phyloP scores from a whole-genome alignment of 2,329 filamentous ascomycete species.

The Davidsoniella neocaledoniae region DNA sequence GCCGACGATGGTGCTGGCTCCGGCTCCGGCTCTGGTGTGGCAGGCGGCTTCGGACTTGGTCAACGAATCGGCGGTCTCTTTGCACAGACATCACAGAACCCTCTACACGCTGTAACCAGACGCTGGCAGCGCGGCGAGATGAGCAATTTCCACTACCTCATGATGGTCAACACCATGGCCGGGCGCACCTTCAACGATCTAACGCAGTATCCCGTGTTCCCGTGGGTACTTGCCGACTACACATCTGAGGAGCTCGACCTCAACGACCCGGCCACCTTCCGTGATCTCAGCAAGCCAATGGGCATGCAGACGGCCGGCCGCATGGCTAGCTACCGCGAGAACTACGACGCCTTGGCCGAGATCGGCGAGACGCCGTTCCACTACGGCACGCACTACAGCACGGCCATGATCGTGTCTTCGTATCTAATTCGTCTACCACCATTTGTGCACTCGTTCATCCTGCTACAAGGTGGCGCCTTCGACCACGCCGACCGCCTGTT shows the following conservation, averaged over 20 bases:
- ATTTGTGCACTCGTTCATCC: conserved; percentile 86
- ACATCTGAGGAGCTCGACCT: conserved; percentile 85
- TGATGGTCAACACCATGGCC: conserved; percentile 96
- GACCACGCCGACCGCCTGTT: conserved; percentile 93
- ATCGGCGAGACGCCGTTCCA: conserved; percentile 91
- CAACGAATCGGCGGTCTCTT: conserved; percentile 64
- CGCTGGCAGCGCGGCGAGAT: conserved; percentile 90
- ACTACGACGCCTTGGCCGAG: conserved; percentile 76
- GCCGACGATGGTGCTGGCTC: conserved; percentile 6
- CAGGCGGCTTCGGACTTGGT: conserved; percentile 34
- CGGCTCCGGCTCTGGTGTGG: background rate
- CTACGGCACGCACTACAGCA: conserved; percentile 97
- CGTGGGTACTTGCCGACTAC: conserved; percentile 93
- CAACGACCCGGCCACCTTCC: conserved; percentile 66
- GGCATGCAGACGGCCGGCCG: conserved; percentile 68
- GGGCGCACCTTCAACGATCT: conserved; percentile 94
- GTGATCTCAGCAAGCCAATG: conserved; percentile 91
- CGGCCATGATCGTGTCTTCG: conserved; percentile 94
- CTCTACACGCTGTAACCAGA: conserved; percentile 46
- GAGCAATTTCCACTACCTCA: conserved; percentile 96
- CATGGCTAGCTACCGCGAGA: conserved; percentile 63
- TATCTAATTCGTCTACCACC: conserved; percentile 91
- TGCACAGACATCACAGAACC: conserved; percentile 63
- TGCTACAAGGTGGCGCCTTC: conserved; percentile 89
- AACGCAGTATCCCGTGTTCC: conserved; percentile 95